Conservation (phyloP, 768 basidiomycete genomes). For the Hypholoma sublateritium region DNA sequence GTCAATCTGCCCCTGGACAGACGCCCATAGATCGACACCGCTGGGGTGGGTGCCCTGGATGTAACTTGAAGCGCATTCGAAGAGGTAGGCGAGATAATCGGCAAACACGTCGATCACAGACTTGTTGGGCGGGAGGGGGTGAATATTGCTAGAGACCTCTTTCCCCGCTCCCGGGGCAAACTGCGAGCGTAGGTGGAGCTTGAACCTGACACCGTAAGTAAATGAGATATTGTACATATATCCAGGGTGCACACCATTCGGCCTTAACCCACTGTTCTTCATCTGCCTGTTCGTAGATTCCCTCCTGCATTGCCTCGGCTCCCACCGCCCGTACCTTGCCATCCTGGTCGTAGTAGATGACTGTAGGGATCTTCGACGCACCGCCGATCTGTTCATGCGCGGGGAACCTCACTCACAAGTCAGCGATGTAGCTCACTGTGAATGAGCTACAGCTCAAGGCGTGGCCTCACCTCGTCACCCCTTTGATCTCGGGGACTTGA, state of each 20-base stretch:
- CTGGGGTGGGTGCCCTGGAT: slow-evolving; percentile 38
- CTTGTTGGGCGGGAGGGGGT: slow-evolving; percentile 28
- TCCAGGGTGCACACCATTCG: slow-evolving; percentile 31
- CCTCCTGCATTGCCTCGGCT: too few relatives aligned
- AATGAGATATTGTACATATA: slow-evolving; percentile 15
- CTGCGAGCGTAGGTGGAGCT: slow-evolving; percentile 32
- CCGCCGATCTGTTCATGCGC: slow-evolving; percentile 24
- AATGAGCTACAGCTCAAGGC: neutral
- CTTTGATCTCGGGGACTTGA: slow-evolving; percentile 39
- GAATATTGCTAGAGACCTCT: slow-evolving; percentile 26
- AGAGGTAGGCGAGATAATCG: slow-evolving; percentile 45
- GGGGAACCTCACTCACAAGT: slow-evolving; percentile 37
- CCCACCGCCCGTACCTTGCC: too few relatives aligned
- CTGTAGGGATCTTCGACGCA: too few relatives aligned
- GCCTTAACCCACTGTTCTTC: too few relatives aligned
- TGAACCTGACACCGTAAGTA: slow-evolving; percentile 27
- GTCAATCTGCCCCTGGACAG: slow-evolving; percentile 35
- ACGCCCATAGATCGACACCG: slow-evolving; percentile 34
- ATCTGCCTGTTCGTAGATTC: too few relatives aligned
- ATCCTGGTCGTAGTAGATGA: too few relatives aligned
- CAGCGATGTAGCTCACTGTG: neutral
- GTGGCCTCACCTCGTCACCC: slow-evolving; percentile 38
- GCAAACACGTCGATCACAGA: slow-evolving; percentile 34
- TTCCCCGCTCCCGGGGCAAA: slow-evolving; percentile 1
- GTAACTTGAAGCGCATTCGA: slow-evolving; percentile 33